Conservation (phyloP, 1,284 basidiomycete species). For the Irpex sp. region DNA sequence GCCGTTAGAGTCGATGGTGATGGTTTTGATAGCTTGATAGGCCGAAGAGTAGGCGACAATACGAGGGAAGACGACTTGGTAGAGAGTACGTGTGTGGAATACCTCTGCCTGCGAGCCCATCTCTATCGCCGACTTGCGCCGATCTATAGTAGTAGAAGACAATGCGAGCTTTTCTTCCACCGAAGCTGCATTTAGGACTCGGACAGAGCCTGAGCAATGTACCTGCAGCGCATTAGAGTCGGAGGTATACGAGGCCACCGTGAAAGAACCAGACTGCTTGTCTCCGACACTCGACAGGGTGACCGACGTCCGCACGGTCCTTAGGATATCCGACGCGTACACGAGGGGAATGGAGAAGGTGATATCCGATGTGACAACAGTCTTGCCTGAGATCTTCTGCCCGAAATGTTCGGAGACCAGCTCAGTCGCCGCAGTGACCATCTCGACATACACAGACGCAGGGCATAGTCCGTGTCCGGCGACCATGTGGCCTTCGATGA, state of each 20-base stretch:
- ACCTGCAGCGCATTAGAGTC: slow-evolving; percentile 12
- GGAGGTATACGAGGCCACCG: slow-evolving; percentile 36
- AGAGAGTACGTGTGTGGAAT: slow-evolving; percentile 54
- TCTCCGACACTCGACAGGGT: slow-evolving; percentile 24
- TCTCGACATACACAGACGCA: slow-evolving; percentile 64
- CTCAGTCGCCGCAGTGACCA: slow-evolving; percentile 42
- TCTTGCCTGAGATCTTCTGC: slow-evolving; percentile 26
- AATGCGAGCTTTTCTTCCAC: slow-evolving; percentile 37
- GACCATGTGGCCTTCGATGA: slow-evolving; percentile 59
- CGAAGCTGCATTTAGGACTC: slow-evolving; percentile 28
- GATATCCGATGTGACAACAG: slow-evolving; percentile 39
- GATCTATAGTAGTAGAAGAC: slow-evolving; percentile 31
- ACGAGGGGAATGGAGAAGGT: slow-evolving; percentile 56
- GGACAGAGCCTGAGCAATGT: slow-evolving; percentile 49
- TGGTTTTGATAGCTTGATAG: slow-evolving; percentile 54
- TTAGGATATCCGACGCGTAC: slow-evolving; percentile 29
- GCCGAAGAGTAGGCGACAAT: slow-evolving; percentile 60
- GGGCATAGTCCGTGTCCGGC: slow-evolving; percentile 58
- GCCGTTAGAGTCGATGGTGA: slow-evolving; percentile 47
- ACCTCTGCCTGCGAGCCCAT: slow-evolving; percentile 33
- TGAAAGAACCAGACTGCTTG: slow-evolving; percentile 37
- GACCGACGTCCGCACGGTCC: slow-evolving; percentile 39
- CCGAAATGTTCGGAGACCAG: slow-evolving; percentile 32
- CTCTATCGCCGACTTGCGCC: slow-evolving; percentile 31
- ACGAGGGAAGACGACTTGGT: slow-evolving; percentile 64